phyloP scores from a whole-genome alignment of 257 asterid genomes.

The Solanum pimpinellifolium region DNA sequence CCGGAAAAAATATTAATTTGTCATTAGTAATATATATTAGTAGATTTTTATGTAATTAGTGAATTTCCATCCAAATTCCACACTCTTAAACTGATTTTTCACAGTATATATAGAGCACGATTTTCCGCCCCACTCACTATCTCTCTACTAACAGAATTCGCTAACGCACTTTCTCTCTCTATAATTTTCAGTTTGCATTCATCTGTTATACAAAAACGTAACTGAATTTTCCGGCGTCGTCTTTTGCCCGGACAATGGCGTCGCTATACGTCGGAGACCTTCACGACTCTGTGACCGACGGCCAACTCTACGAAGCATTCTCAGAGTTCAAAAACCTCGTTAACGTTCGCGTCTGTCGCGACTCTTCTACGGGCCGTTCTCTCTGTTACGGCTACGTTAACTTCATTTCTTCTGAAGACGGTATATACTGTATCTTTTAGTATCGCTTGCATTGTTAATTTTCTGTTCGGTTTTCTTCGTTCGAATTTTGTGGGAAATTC shows the following conservation, averaged over 20 bases:
- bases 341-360: conserved; percentile 29
- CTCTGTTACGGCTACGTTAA: conserved; percentile 40
- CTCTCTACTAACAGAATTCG: not conserved
- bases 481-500: not conserved
- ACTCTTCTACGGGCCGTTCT: conserved; percentile 21
- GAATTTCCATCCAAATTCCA: not conserved
- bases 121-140: not conserved
- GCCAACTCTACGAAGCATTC: conserved; percentile 23
- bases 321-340: conserved; percentile 15
- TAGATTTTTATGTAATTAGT: not conserved
- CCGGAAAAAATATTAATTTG: no score
- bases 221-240: not conserved
- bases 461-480: not conserved
- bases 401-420: conserved; percentile 27
- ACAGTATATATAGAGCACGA: not conserved
- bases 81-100: not conserved
- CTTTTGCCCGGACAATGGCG: not conserved
- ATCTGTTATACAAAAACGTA: not conserved
- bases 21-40: no score
- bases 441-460: not conserved
- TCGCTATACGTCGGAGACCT: conserved; percentile 39
- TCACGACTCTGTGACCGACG: conserved; percentile 19
- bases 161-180: not conserved
- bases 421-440: not conserved
- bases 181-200: not conserved